Evolutionary conservation across 805 yeast genomes (phyloP).

Genomic region (Saccharomycopsis sp.): DNA sequence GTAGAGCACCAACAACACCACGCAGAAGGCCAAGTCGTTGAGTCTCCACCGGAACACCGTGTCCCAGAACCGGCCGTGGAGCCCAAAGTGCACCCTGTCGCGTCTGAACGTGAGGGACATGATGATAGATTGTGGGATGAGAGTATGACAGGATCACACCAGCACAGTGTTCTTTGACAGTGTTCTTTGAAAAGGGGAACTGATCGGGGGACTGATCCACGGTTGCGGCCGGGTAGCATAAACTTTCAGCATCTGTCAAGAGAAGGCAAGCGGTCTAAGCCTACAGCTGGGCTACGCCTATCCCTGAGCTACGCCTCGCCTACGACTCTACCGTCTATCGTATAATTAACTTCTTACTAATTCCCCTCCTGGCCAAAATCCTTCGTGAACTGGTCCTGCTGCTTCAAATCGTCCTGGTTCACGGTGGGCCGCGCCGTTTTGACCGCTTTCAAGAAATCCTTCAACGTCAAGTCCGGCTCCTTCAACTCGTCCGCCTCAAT

Average conservation of each 20-base stretch:
- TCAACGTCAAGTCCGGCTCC: constrained; percentile 83
- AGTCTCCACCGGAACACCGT: constrained; percentile 14
- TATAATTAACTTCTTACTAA: too few relatives aligned
- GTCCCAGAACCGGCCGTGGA: neutral
- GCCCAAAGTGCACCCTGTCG: constrained; percentile 3
- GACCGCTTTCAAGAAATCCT: constrained; percentile 89
- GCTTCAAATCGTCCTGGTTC: constrained; percentile 69
- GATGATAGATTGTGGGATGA: neutral
- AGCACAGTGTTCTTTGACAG: too few relatives aligned
- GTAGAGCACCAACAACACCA: constrained; percentile 14
- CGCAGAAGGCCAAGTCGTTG: constrained; percentile 11
- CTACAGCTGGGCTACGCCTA: too few relatives aligned
- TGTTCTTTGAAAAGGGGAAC: too few relatives aligned
- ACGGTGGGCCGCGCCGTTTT: constrained; percentile 93
- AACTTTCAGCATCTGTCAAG: too few relatives aligned
- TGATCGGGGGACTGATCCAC: too few relatives aligned
- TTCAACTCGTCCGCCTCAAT: constrained; percentile 78
- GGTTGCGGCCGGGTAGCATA: too few relatives aligned
- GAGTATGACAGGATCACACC: too few relatives aligned
- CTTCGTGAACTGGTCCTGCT: constrained; percentile 79
- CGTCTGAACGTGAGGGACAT: neutral
- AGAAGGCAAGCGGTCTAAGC: too few relatives aligned
- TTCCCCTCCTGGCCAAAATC: constrained; percentile 99
- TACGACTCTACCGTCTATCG: too few relatives aligned
- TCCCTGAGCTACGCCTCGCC: too few relatives aligned